Evolutionary conservation across 176 grass and related monocot species (phyloP), one percentile per base, ranked within the genome.

Genomic region (Oryza nivara): DNA sequence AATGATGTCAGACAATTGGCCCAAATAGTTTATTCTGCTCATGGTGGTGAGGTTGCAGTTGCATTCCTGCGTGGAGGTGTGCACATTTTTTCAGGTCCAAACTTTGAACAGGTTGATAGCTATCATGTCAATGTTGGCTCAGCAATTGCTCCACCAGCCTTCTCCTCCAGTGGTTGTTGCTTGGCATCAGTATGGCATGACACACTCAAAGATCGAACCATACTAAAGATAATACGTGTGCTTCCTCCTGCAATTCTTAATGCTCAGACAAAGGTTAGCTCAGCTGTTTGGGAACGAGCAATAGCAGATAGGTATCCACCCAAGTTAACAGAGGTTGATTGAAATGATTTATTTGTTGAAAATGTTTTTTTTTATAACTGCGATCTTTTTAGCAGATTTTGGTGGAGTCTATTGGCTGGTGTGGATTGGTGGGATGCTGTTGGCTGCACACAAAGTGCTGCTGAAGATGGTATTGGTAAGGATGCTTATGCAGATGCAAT

Each of bases 401-500:
- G 96, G 96, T 99, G 96, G 96, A 89, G 91, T 86, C 78, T 99
- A 78, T 84, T 96, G 84, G 91, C 92, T 82, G 96, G 92, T 76
- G 93, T 99, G 36, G 93, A 99, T 89, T 99, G 96, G 96, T 99
- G 96, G 96, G 96, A 98, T 61, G 93, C 96, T 60, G 93, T 99
- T 11, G 96, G 96, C 70, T 99, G 93, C 86, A 92, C 93, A 47
- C 96, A 99, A 86, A 99, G 96, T 87, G 96, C 96, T 79, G 93
- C 93, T 69, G 96, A 99, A 95, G 96, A 99, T 92, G 88, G 91
- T 82, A 92, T 99, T 41, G 93, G 96, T 99, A 91, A 83, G 88
- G 66, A 89, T 69, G 66, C 51, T 90, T 44, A 23, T 22, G 9
- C 60, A 65, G 16, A 83, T 80, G 25, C 19, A 83, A 58, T 67